A percentile compares a stretch with the other conserved stretches of the same genome.
Conservation (phyloP, 768 basidiomycete genomes). For the Mrakia frigida region DNA sequence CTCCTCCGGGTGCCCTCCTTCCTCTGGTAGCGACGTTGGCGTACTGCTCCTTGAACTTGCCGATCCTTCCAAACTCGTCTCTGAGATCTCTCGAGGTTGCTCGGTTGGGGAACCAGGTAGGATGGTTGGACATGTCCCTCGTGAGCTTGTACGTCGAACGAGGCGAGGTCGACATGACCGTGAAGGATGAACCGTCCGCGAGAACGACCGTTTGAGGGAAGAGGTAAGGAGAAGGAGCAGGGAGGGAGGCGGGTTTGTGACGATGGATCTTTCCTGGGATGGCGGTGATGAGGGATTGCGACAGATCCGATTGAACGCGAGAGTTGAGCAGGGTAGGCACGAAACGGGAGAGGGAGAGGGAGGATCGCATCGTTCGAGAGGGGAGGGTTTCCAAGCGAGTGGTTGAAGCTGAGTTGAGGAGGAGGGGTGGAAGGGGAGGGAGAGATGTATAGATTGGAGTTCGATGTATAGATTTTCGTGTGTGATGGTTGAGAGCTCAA, state of each 20-base stretch:
- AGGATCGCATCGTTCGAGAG: slow-evolving; percentile 1
- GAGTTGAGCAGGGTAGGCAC: slow-evolving; percentile 3
- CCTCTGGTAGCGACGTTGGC: neutral
- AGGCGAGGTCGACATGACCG: slow-evolving; percentile 18
- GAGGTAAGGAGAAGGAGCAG: slow-evolving; percentile 16
- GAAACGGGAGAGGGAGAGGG: neutral
- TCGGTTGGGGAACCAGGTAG: slow-evolving; percentile 30
- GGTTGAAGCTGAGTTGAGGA: neutral
- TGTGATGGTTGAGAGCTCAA: neutral
- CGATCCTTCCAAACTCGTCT: slow-evolving; percentile 32
- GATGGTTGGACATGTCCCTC: slow-evolving; percentile 28
- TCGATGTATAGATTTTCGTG: neutral
- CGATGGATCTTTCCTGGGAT: slow-evolving; percentile 13
- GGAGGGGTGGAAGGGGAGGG: neutral
- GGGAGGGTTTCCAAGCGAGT: neutral
- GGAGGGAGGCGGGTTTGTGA: slow-evolving; percentile 16
- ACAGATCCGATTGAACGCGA: neutral
- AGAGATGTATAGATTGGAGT: neutral
- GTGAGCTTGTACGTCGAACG: slow-evolving; percentile 30
- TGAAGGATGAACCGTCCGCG: slow-evolving; percentile 31
- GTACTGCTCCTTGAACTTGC: slow-evolving; percentile 27
- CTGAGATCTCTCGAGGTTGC: slow-evolving; percentile 8
- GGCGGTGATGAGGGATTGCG: neutral
- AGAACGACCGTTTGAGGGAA: slow-evolving; percentile 32
- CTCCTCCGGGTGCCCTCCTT: neutral